Percentiles rank a stretch among this genome's conserved stretches.
These are phyloP conservation scores for Russula brevipes DNA, from an alignment of 768 basidiomycete species.

Conservation along the genomic window DNA sequence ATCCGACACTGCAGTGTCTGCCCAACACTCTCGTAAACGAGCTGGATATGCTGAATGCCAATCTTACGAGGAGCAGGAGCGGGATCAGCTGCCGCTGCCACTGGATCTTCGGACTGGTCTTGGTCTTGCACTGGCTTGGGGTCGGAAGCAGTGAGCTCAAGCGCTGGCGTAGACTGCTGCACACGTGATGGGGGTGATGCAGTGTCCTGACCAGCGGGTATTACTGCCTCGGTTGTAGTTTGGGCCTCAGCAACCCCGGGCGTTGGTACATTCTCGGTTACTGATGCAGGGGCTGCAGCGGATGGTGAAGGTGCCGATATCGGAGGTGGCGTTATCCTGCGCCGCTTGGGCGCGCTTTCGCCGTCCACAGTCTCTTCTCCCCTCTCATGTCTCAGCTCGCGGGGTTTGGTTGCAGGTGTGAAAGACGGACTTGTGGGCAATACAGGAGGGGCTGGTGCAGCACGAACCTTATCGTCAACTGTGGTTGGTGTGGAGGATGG, in stretches of 20 bases:
- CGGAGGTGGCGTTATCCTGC: slow-evolving; percentile 4
- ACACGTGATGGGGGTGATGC: neutral
- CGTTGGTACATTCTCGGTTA: neutral
- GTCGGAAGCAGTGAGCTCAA: neutral
- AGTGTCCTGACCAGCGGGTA: neutral
- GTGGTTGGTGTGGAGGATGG: neutral
- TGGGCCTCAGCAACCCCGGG: neutral
- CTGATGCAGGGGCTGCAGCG: neutral
- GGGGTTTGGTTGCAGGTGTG: neutral
- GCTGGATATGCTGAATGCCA: slow-evolving; percentile 20
- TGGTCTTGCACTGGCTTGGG: neutral
- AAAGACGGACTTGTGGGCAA: neutral
- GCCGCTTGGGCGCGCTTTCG: slow-evolving; percentile 9
- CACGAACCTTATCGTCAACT: neutral
- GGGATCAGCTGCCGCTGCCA: neutral
- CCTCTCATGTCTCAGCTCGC: slow-evolving; percentile 5
- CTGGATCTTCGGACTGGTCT: neutral
- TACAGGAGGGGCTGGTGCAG: neutral
- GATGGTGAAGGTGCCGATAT: neutral
- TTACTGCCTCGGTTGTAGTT: neutral
- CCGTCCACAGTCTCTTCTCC: neutral
- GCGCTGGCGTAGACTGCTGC: neutral
- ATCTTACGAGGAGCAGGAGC: slow-evolving; percentile 6
- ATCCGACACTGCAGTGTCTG: slow-evolving; percentile 19
- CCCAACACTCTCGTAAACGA: slow-evolving; percentile 13